Evolutionary conservation across 441 rosid species (phyloP).

Genomic region (Rhodomyrtus psidioides): DNA sequence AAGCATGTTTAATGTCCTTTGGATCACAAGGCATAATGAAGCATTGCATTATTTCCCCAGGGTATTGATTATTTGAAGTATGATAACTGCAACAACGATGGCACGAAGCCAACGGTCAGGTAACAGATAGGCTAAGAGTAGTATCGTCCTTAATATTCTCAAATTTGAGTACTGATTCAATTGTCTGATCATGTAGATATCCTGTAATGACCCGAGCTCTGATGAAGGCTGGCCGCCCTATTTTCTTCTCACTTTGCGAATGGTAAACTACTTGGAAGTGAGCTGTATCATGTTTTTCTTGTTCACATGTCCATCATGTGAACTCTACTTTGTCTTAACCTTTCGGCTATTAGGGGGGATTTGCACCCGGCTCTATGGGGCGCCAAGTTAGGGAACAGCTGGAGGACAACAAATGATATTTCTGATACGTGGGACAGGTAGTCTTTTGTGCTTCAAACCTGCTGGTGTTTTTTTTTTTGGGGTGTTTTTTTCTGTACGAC

Average conservation of each 20-base stretch:
- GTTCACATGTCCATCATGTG: not conserved
- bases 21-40: not conserved
- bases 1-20: not conserved
- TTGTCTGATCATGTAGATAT: slow-evolving; percentile 33
- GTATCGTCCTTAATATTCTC: not conserved
- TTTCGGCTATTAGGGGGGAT: slow-evolving; percentile 43
- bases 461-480: not conserved
- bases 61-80: slow-evolving; percentile 78
- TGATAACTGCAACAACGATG: slow-evolving; percentile 62
- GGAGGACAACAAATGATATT: slow-evolving; percentile 71
- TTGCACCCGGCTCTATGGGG: slow-evolving; percentile 81
- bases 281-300: not conserved
- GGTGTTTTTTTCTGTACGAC: not conserved
- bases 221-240: slow-evolving; percentile 54
- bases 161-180: not conserved
- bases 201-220: slow-evolving; percentile 68
- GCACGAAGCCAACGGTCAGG: slow-evolving; percentile 62
- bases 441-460: not conserved
- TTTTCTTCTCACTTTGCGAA: slow-evolving; percentile 71
- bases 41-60: slow-evolving; percentile 20
- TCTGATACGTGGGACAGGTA: slow-evolving; percentile 62
- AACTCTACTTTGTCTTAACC: not conserved
- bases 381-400: slow-evolving; percentile 53
- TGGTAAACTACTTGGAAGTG: slow-evolving; percentile 26
- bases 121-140: slow-evolving; percentile 5